These are phyloP conservation scores for Aureobasidium sp. DNA, from an alignment of 2,329 filamentous ascomycete species.

Conservation along the genomic window DNA sequence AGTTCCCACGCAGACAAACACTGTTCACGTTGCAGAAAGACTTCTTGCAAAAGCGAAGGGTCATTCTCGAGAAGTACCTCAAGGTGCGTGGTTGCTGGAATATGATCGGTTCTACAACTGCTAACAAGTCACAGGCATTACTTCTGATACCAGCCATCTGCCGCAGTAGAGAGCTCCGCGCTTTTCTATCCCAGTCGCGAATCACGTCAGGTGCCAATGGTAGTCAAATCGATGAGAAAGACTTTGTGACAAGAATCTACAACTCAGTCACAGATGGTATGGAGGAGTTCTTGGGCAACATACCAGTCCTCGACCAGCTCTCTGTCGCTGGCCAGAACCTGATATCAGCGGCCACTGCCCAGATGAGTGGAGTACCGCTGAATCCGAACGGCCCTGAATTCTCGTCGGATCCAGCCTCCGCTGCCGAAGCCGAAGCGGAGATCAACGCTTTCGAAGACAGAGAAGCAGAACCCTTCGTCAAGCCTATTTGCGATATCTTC, in stretches of 20 bases:
- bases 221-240: constrained; percentile 54
- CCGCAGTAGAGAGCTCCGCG: constrained; percentile 80
- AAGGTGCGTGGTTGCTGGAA: constrained; percentile 19
- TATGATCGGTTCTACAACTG: neutral
- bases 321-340: constrained; percentile 88
- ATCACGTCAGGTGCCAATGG: constrained; percentile 56
- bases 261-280: constrained; percentile 96
- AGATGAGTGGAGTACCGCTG: constrained; percentile 33
- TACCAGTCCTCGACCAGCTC: constrained; percentile 88
- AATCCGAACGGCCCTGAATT: constrained; percentile 35
- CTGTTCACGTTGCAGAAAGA: constrained; percentile 96
- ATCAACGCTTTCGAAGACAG: constrained; percentile 85
- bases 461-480: constrained; percentile 90
- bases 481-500: constrained; percentile 96
- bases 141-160: constrained; percentile 87
- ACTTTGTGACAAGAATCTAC: constrained; percentile 91
- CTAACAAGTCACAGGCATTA: constrained; percentile 34
- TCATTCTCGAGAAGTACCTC: constrained; percentile 78
- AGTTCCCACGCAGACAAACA: constrained; percentile 85
- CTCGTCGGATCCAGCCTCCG: constrained; percentile 28
- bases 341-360: constrained; percentile 59
- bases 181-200: constrained; percentile 81
- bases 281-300: constrained; percentile 95
- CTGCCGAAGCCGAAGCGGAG: constrained; percentile 81
- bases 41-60: constrained; percentile 80